Conservation (phyloP, 2,329 filamentous ascomycete genomes). For the Emericellopsis cladophorae region DNA sequence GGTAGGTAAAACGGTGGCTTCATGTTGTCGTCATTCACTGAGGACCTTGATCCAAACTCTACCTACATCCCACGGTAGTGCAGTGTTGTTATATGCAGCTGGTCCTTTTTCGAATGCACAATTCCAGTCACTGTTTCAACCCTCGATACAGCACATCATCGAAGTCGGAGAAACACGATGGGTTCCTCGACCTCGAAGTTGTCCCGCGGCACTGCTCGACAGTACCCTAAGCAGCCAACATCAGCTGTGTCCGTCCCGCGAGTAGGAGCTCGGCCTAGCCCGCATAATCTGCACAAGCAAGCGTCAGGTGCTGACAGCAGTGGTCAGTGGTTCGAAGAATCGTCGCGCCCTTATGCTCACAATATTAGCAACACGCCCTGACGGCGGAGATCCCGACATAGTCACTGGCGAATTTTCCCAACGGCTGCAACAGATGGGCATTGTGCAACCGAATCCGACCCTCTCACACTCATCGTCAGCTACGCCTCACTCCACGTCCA, state of each 20-base stretch:
- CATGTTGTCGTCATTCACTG: too few species aligned
- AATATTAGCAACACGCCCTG: conserved; percentile 22
- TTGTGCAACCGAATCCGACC: conserved; percentile 40
- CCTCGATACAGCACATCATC: too few species aligned
- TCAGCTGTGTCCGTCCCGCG: too few species aligned
- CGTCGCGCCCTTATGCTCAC: not conserved
- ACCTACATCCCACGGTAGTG: too few species aligned
- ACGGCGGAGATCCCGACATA: conserved; percentile 27
- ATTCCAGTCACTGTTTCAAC: too few species aligned
- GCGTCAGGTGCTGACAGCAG: not conserved
- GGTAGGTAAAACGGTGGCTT: too few species aligned
- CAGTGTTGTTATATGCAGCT: too few species aligned
- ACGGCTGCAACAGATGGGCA: conserved; percentile 40
- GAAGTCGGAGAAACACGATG: not conserved
- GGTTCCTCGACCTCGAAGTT: not conserved
- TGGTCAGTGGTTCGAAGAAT: not conserved
- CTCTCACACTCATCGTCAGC: conserved; percentile 36
- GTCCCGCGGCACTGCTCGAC: not conserved
- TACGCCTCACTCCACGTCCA: not conserved
- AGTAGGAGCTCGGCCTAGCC: too few species aligned
- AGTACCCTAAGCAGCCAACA: not conserved
- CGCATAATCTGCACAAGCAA: too few species aligned
- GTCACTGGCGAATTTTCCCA: conserved; percentile 31
- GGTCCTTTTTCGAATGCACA: too few species aligned
- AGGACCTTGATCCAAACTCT: too few species aligned